Evolutionary conservation across 192 early-diverging fungal genomes (phyloP).

Genomic region (Blastocladiella britannica): DNA sequence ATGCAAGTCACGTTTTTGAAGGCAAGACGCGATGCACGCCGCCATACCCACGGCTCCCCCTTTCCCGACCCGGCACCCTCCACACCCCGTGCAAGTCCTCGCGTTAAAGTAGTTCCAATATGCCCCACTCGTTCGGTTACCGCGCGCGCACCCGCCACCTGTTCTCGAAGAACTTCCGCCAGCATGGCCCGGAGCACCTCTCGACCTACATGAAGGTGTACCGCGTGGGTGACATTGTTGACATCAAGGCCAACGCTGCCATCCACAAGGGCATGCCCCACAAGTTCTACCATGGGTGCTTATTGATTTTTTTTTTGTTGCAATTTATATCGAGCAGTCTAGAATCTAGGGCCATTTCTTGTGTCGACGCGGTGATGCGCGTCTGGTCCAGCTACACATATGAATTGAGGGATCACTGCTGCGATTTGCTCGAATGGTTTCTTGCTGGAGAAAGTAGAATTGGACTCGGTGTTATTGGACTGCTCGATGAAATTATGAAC

Average conservation of each 20-base stretch:
- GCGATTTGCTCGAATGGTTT: too few relatives aligned
- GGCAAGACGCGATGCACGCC: too few relatives aligned
- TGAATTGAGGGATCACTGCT: too few relatives aligned
- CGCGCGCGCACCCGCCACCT: conserved; percentile 96
- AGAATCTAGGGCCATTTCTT: too few relatives aligned
- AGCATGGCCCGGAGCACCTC: conserved; percentile 75
- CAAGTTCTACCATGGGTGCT: conserved; percentile 98
- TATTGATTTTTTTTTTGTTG: not conserved
- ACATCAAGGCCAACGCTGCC: conserved; percentile 98
- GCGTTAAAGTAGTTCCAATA: conserved; percentile 19
- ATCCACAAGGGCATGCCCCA: conserved; percentile 99
- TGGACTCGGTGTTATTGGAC: too few relatives aligned
- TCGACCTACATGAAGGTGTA: conserved; percentile 96
- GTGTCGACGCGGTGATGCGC: too few relatives aligned
- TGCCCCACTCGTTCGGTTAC: conserved; percentile 79
- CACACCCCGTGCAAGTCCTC: not conserved
- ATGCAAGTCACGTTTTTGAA: too few relatives aligned
- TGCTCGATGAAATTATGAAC: too few relatives aligned
- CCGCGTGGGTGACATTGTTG: conserved; percentile 98
- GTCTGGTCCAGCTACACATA: too few relatives aligned
- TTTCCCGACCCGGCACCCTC: too few relatives aligned
- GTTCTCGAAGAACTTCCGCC: conserved; percentile 91
- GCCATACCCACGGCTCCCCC: not conserved
- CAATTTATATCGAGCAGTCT: too few relatives aligned
- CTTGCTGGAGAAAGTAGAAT: too few relatives aligned